phyloP scores from a whole-genome alignment of 768 basidiomycete genomes.

The Scleroderma bovista region DNA sequence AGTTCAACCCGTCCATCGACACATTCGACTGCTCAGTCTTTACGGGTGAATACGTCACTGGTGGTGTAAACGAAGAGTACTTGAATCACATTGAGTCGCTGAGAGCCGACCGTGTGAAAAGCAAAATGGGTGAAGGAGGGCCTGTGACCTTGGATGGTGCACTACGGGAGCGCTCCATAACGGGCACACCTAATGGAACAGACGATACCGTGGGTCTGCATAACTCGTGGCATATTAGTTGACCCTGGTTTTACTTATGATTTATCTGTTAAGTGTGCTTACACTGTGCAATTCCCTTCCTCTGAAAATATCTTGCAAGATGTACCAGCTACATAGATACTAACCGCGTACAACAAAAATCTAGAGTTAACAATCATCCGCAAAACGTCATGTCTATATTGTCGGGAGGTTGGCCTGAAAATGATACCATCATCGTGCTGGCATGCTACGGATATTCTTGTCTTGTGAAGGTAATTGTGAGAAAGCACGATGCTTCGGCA shows the following conservation, averaged over 20 bases:
- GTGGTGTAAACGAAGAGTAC: constrained; percentile 83
- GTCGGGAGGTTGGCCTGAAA: no score
- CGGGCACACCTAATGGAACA: constrained; percentile 58
- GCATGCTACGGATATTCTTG: constrained; percentile 15
- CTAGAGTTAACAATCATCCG: not conserved
- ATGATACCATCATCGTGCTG: constrained; percentile 14
- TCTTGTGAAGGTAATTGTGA: constrained; percentile 44
- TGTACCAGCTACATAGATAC: constrained; percentile 3
- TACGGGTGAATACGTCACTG: constrained; percentile 94
- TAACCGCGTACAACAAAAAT: not conserved
- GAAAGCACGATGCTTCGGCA: constrained; percentile 68
- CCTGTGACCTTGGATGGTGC: constrained; percentile 29
- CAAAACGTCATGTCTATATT: not conserved
- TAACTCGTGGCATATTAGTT: constrained; percentile 55
- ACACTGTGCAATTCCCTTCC: not conserved
- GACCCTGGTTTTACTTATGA: constrained; percentile 5
- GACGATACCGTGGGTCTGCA: constrained; percentile 79
- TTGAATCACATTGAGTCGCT: constrained; percentile 66
- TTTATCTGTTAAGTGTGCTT: constrained; percentile 3
- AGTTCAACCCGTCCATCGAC: constrained; percentile 72
- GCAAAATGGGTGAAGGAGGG: constrained; percentile 36
- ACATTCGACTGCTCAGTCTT: constrained; percentile 97
- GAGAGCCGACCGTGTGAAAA: constrained; percentile 78
- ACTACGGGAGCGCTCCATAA: constrained; percentile 14
- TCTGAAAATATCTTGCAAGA: not conserved